phyloP scores from a whole-genome alignment of 1,284 basidiomycete genomes.

The Ustilago nuda region DNA sequence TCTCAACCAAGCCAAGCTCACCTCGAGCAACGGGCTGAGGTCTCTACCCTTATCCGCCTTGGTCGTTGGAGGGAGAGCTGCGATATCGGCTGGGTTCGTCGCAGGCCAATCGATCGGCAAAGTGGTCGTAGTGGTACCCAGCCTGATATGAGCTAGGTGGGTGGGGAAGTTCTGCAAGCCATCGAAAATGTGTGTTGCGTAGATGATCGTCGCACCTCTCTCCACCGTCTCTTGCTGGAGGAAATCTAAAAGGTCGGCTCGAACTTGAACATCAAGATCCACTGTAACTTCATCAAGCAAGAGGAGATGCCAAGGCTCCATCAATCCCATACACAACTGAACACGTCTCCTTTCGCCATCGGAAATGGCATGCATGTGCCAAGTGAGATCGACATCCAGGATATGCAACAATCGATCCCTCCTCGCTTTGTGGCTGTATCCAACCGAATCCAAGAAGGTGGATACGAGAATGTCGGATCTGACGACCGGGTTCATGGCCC shows the following conservation, averaged over 20 bases:
- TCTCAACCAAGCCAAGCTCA: conserved; percentile 65
- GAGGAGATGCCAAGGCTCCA: conserved; percentile 93
- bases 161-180: conserved; percentile 67
- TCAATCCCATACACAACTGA: conserved; percentile 95
- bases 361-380: conserved; percentile 87
- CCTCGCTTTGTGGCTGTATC: conserved; percentile 90
- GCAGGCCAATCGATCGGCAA: conserved; percentile 62
- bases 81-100: conserved; percentile 33
- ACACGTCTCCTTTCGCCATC: conserved; percentile 95
- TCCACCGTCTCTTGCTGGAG: conserved; percentile 83
- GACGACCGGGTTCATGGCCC: conserved; percentile 97
- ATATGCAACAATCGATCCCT: conserved; percentile 88
- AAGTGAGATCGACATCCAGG: conserved; percentile 84
- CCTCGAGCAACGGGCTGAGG: conserved; percentile 52
- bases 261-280: conserved; percentile 96
- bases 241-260: conserved; percentile 88
- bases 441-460: conserved; percentile 83
- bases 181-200: conserved; percentile 72
- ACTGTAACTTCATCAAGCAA: conserved; percentile 98
- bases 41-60: conserved; percentile 27
- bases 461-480: conserved; percentile 73
- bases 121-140: conserved; percentile 59
- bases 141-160: conserved; percentile 64
- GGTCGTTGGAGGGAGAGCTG: conserved; percentile 24
- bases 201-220: conserved; percentile 89